A percentile compares a stretch with the other conserved stretches of the same genome.
Conservation (phyloP, 2,329 filamentous ascomycete genomes). For the Dactylellina sp. region DNA sequence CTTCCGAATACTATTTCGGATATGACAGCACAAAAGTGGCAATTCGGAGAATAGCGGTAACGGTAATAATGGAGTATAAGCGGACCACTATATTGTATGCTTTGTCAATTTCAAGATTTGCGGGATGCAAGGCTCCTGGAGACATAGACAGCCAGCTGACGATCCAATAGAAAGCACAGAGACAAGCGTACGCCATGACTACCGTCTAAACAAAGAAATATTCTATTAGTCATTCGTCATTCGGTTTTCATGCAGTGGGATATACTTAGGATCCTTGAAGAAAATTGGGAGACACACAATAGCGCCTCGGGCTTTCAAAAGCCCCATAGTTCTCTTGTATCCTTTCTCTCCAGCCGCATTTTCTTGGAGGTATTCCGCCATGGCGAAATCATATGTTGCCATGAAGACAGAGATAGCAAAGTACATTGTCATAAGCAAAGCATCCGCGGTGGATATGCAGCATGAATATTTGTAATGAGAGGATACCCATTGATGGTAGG, state of each 20-base stretch:
- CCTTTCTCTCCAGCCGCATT: background rate
- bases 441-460: slow-evolving; percentile 9
- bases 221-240: background rate
- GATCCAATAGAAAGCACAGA: slow-evolving; percentile 30
- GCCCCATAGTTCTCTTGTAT: background rate
- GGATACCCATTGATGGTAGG: slow-evolving; percentile 14
- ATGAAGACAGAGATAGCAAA: slow-evolving; percentile 36
- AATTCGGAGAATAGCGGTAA: slow-evolving; percentile 18
- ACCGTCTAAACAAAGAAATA: background rate
- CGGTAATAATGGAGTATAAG: slow-evolving; percentile 13
- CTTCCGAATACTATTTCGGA: slow-evolving; percentile 11
- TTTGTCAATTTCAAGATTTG: slow-evolving; percentile 3
- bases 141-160: background rate
- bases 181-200: slow-evolving; percentile 16
- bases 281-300: slow-evolving; percentile 7
- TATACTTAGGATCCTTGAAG: background rate
- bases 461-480: slow-evolving; percentile 5
- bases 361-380: slow-evolving; percentile 10
- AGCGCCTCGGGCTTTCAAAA: slow-evolving; percentile 16
- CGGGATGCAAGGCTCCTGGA: background rate
- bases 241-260: background rate
- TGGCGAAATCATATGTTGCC: slow-evolving; percentile 18
- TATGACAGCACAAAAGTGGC: slow-evolving; percentile 9
- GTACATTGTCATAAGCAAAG: slow-evolving; percentile 12
- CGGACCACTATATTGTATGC: slow-evolving; percentile 18